These are phyloP conservation scores for Torulaspora delbrueckii DNA, from an alignment of 805 yeast species.

Conservation along the genomic window DNA sequence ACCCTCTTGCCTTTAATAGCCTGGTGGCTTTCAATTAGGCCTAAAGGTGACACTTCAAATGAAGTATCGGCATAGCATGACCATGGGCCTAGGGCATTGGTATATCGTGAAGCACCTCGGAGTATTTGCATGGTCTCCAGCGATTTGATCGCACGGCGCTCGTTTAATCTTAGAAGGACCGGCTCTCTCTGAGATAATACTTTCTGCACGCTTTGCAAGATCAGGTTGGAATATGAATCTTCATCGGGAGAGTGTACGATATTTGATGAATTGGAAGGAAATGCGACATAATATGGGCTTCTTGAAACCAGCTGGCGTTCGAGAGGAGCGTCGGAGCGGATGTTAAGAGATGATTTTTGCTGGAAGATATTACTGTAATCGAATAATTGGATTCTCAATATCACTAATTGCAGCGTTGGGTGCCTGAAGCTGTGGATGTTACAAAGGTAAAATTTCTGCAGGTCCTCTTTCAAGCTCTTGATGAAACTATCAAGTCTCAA, in stretches of 20 bases:
- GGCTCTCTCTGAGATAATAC: slow-evolving; percentile 43
- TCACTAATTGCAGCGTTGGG: slow-evolving; percentile 54
- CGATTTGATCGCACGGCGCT: slow-evolving; percentile 40
- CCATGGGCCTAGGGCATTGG: slow-evolving; percentile 68
- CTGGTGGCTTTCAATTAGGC: slow-evolving; percentile 41
- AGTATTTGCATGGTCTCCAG: slow-evolving; percentile 53
- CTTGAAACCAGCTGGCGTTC: slow-evolving; percentile 47
- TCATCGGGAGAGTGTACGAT: slow-evolving; percentile 51
- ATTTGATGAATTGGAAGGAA: slow-evolving; percentile 64
- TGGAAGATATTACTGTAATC: slow-evolving; percentile 39
- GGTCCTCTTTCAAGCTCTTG: slow-evolving; percentile 41
- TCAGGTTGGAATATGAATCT: slow-evolving; percentile 47
- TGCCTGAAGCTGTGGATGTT: slow-evolving; percentile 65
- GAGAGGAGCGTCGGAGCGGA: background rate
- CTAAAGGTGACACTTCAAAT: slow-evolving; percentile 62
- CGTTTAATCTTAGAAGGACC: slow-evolving; percentile 37
- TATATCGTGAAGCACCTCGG: slow-evolving; percentile 58
- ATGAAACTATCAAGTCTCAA: slow-evolving; percentile 51
- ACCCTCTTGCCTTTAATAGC: slow-evolving; percentile 29
- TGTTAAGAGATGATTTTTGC: background rate
- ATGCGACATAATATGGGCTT: slow-evolving; percentile 58
- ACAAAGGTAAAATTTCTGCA: slow-evolving; percentile 51
- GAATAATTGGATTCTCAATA: slow-evolving; percentile 65
- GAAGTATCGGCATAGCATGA: slow-evolving; percentile 62
- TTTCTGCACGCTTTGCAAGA: slow-evolving; percentile 56